phyloP scores from a whole-genome alignment of 495 filamentous ascomycete genomes.

The Aspergillus carlsbadensis region DNA sequence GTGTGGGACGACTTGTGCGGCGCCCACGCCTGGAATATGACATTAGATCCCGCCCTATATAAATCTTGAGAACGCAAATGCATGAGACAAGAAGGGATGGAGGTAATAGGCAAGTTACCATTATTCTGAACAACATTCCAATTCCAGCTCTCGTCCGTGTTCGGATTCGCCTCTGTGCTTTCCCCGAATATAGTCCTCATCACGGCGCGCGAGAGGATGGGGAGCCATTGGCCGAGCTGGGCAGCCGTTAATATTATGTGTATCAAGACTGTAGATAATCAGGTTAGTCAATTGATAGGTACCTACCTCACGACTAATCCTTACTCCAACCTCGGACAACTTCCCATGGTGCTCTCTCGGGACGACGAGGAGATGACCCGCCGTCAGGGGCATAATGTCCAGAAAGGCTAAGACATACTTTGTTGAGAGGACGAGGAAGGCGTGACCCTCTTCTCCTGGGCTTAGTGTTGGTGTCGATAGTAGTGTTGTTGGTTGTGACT shows the following conservation, averaged over 20 bases:
- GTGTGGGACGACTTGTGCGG: conserved; percentile 88
- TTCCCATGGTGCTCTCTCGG: conserved; percentile 71
- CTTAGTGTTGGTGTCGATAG: not conserved
- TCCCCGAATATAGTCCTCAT: conserved; percentile 45
- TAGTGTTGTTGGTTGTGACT: conserved; percentile 15
- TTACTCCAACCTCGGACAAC: conserved; percentile 59
- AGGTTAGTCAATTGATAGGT: not conserved
- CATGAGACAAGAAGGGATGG: not conserved
- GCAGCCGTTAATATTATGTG: conserved; percentile 1
- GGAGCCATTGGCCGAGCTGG: conserved; percentile 66
- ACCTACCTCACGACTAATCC: conserved; percentile 52
- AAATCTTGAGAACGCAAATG: no score
- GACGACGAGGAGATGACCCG: conserved; percentile 75
- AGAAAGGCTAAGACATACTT: conserved; percentile 76
- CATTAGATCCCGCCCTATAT: not conserved
- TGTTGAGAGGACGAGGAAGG: conserved; percentile 74
- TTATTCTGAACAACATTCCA: conserved; percentile 96
- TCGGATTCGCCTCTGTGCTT: conserved; percentile 2
- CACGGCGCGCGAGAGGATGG: conserved; percentile 69
- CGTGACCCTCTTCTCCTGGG: conserved; percentile 27
- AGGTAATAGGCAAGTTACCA: conserved; percentile 45
- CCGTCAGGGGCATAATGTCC: conserved; percentile 82
- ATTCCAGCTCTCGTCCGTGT: conserved; percentile 56
- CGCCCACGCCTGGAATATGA: conserved; percentile 57
- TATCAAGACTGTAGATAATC: conserved; percentile 6